A percentile compares a stretch with the other conserved stretches of the same genome.
Evolutionary conservation across 2,329 filamentous ascomycete species (phyloP).

Genomic region (Dothidotthia symphoricarpi): DNA sequence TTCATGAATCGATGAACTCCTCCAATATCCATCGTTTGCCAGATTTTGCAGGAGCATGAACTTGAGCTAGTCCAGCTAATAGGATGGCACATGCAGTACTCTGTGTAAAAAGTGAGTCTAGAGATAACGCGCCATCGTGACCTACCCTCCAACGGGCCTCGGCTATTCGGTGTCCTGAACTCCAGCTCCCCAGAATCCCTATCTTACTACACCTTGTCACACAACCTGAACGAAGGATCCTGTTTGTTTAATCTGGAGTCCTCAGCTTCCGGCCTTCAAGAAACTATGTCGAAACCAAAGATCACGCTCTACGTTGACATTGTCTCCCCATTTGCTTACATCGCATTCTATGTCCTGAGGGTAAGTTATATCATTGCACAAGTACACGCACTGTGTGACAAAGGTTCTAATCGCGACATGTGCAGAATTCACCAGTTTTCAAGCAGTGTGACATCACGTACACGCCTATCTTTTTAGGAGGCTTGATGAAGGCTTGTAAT

Average conservation of each 20-base stretch:
- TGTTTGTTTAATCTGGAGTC: not conserved
- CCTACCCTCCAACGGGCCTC: not conserved
- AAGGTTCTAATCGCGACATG: not conserved
- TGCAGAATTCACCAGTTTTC: slow-evolving; percentile 57
- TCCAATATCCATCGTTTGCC: too few relatives aligned
- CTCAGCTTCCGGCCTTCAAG: not conserved
- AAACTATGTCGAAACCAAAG: slow-evolving; percentile 48
- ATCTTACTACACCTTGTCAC: not conserved
- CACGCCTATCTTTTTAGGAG: slow-evolving; percentile 60
- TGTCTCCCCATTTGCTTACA: slow-evolving; percentile 60
- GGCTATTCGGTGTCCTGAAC: slow-evolving; percentile 1
- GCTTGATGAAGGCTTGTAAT: slow-evolving; percentile 57
- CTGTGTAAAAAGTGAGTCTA: too few relatives aligned
- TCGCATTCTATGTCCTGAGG: slow-evolving; percentile 57
- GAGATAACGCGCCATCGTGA: too few relatives aligned
- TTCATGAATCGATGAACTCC: too few relatives aligned
- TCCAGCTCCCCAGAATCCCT: not conserved
- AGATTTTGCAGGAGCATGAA: too few relatives aligned
- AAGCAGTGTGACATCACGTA: slow-evolving; percentile 55
- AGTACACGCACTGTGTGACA: too few relatives aligned
- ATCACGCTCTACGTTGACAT: slow-evolving; percentile 60
- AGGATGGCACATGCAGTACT: too few relatives aligned
- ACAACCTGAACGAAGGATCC: not conserved
- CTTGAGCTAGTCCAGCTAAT: too few relatives aligned
- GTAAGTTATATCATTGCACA: slow-evolving; percentile 39